Evolutionary conservation across 2,329 filamentous ascomycete species (phyloP), one percentile per base, ranked within the genome.

Genomic region (Talaromyces sp.): DNA sequence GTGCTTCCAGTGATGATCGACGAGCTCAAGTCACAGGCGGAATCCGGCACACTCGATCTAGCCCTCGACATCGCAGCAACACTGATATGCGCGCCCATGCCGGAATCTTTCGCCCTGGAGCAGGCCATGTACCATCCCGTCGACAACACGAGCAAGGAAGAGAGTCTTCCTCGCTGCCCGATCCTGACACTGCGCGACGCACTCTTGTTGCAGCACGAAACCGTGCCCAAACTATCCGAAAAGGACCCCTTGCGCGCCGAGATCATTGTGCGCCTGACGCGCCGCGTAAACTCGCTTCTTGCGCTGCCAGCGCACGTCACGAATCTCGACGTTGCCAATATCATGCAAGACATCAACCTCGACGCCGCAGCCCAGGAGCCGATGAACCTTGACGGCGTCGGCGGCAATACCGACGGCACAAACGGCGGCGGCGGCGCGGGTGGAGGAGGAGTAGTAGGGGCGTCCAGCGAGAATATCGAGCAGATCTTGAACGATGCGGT

Each of bases 1-100:
- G 71, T 80, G 0, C 66, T 81, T 1, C 63, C 64, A 3, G 66
- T 69, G 7, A 59, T 80, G 9, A 62, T 80, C 32, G 75, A 77
- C 29, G 74, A 79, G 61, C 65, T 80, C 14, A 75, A 78, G 58
- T 66, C 75, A 14, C 75, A 79, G 58, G 69, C 70, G 12, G 71
- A 75, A 64, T 67, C 72, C 2, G 74, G 73, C 26, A 75, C 68
- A 55, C 72, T 73, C n/a, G 73, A 76, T 51, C 64, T 77, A 7
- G 75, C 76, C 1, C 70, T 80, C 21, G 79, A 81, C 57, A 68
- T 80, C 31, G 72, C 74, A 5, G 71, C 76, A 4, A 75, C 75
- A 8, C 68, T 79, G 54, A 70, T 80, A 54, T 77, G 76, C 64
- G 68, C 77, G 1, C 74, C 75, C 1, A 70, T 75, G 46, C 61